Evolutionary conservation across 2,329 filamentous ascomycete species (phyloP), one percentile per base, ranked within the genome.

Genomic region (Parascedosporium putredinis): DNA sequence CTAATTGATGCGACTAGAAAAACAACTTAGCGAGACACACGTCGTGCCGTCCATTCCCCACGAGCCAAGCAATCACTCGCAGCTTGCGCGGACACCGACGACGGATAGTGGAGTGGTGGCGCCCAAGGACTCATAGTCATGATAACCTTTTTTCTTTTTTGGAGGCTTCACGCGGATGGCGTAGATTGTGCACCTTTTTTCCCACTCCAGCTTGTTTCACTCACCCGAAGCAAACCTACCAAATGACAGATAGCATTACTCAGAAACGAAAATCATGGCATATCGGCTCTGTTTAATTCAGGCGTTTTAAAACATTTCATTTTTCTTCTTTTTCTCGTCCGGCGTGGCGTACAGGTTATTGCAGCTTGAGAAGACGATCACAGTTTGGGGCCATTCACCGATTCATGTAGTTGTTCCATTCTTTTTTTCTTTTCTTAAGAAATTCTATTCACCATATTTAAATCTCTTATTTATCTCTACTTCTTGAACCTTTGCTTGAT

Each of bases 1-100:
- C 58, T 61, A 51, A 61, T 54, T 38, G 23, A 23, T n/a, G n/a
- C 10, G 24, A 12, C 6, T 52, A 78, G 75, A 79, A 58, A 74
- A 75, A 52, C 74, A 78, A 58, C 61, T 79, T 3, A 61, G 63
- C 23, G 74, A 78, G n/a, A 40, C 64, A 10, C 60, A 64, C n/a
- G 59, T 64, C 12, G 55, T 55, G 38, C 54, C 50, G 54, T 56
- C 52, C 45, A 61, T 50, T 45, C 70, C 69, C n/a, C 64, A 66
- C 34, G 74, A 76, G 53, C 74, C 75, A 4, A 56, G 66, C n/a
- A 66, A 72, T 23, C 67, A 68, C 20, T 79, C 75, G 1, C 67
- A 72, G 12, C 62, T 79, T 34, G 70, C 66, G 8, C 69, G 68
- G 14, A 70, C 73, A 2, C 70, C 70, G 14, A 73, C 71, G 0